Evolutionary conservation across 2,329 filamentous ascomycete genomes (phyloP).

Genomic region (Pseudogymnoascus sp.): DNA sequence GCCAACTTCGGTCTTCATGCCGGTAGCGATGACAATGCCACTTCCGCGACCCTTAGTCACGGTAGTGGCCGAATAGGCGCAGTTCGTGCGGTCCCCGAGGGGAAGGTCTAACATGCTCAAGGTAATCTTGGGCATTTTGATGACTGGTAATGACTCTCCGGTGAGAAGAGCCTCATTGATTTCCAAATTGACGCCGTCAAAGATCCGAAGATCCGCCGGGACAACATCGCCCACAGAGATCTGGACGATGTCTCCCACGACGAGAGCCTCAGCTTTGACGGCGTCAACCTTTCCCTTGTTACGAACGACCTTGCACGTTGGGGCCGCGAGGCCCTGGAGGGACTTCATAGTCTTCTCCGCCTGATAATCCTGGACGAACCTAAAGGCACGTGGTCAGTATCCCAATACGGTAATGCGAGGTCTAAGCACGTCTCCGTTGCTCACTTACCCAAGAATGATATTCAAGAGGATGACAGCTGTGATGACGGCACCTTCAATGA

Average conservation of each 20-base stretch:
- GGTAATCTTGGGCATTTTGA: slow-evolving; percentile 54
- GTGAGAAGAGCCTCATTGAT: slow-evolving; percentile 72
- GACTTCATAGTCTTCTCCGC: slow-evolving; percentile 59
- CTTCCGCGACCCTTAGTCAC: slow-evolving; percentile 64
- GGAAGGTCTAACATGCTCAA: slow-evolving; percentile 44
- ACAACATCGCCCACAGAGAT: slow-evolving; percentile 62
- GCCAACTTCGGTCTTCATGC: slow-evolving; percentile 69
- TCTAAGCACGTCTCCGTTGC: not conserved
- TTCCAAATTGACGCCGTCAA: slow-evolving; percentile 65
- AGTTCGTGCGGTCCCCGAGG: slow-evolving; percentile 64
- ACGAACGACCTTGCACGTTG: slow-evolving; percentile 54
- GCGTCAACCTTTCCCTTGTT: slow-evolving; percentile 44
- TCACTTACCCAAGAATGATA: slow-evolving; percentile 55
- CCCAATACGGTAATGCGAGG: slow-evolving; percentile 18
- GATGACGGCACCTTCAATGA: slow-evolving; percentile 58
- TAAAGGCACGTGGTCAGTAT: slow-evolving; percentile 26
- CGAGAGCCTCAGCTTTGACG: slow-evolving; percentile 51
- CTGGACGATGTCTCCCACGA: slow-evolving; percentile 59
- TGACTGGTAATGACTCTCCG: slow-evolving; percentile 65
- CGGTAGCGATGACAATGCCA: slow-evolving; percentile 64
- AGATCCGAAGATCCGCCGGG: slow-evolving; percentile 60
- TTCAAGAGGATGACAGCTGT: slow-evolving; percentile 61
- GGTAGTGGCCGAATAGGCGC: slow-evolving; percentile 66
- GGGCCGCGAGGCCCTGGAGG: slow-evolving; percentile 32
- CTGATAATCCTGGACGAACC: slow-evolving; percentile 54